Percentiles rank a stretch among this genome's conserved stretches.
Evolutionary conservation across 768 basidiomycete species (phyloP).

Genomic region (Suillus luteus): DNA sequence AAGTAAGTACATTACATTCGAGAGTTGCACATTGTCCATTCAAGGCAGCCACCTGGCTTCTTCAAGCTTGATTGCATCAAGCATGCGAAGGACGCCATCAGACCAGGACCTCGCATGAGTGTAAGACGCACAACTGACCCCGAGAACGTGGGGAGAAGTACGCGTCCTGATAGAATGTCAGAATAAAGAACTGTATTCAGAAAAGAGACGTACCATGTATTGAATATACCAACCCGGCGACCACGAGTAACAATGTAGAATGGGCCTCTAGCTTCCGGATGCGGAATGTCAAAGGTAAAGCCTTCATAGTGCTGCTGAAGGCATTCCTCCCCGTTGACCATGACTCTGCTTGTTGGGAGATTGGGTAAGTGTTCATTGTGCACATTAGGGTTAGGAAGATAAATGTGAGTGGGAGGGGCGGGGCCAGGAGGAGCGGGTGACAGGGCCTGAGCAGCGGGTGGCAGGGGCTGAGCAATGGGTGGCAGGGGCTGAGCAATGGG

Average conservation of each 20-base stretch:
- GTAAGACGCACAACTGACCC: neutral
- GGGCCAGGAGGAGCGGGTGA: no score
- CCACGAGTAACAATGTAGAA: conserved; percentile 11
- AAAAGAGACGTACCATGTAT: conserved; percentile 5
- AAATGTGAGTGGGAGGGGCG: no score
- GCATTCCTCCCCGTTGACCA: neutral
- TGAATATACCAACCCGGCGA: conserved; percentile 6
- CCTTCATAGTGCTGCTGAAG: neutral
- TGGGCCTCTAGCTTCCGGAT: neutral
- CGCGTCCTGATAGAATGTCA: neutral
- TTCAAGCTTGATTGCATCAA: conserved; percentile 1
- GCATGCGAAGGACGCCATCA: conserved; percentile 1
- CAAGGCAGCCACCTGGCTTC: neutral
- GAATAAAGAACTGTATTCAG: neutral
- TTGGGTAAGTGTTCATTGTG: neutral
- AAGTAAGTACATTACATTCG: no score
- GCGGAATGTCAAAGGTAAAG: neutral
- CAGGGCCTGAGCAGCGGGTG: no score
- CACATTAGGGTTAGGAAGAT: no score
- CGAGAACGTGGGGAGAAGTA: neutral
- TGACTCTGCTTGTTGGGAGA: neutral
- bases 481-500: no score
- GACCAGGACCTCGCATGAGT: neutral
- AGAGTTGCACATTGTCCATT: no score
- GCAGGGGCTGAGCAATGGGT: no score